Conservation (phyloP, 768 basidiomycete genomes). For the Suillus luteus region DNA sequence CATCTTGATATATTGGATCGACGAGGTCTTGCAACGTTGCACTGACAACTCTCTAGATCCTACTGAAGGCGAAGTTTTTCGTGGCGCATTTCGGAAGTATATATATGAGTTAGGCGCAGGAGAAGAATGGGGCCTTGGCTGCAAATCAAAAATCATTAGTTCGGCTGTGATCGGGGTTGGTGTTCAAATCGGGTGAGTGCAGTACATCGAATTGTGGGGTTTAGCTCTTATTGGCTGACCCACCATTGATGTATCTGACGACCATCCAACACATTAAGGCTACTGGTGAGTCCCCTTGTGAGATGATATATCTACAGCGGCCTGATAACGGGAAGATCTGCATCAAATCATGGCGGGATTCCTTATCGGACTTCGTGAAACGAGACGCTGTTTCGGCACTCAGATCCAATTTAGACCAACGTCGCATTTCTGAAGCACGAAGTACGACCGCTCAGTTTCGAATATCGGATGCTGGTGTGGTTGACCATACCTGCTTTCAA, state of each 20-base stretch:
- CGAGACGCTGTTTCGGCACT: constrained; percentile 8
- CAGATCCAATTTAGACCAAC: constrained; percentile 64
- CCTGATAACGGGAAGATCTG: constrained; percentile 70
- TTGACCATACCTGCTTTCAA: not conserved
- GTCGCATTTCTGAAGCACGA: not conserved
- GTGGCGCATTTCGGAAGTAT: not conserved
- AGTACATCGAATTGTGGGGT: not conserved
- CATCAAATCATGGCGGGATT: constrained; percentile 61
- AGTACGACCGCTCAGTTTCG: not conserved
- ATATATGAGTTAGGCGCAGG: not conserved
- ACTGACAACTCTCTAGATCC: not conserved
- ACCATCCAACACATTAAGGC: constrained; percentile 12
- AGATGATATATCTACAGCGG: constrained; percentile 64
- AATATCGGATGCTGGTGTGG: not conserved
- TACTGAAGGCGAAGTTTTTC: not conserved
- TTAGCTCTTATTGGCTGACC: not conserved
- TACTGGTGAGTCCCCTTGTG: constrained; percentile 62
- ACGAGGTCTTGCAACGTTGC: not conserved
- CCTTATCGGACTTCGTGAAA: constrained; percentile 1
- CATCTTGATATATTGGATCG: not conserved
- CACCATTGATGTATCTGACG: not conserved
- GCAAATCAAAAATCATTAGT: not conserved
- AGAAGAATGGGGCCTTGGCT: not conserved
- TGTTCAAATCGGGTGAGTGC: not conserved
- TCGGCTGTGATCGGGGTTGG: not conserved